Conservation (phyloP, 192 early-diverging fungal genomes). For the Mortierella hygrophila region DNA sequence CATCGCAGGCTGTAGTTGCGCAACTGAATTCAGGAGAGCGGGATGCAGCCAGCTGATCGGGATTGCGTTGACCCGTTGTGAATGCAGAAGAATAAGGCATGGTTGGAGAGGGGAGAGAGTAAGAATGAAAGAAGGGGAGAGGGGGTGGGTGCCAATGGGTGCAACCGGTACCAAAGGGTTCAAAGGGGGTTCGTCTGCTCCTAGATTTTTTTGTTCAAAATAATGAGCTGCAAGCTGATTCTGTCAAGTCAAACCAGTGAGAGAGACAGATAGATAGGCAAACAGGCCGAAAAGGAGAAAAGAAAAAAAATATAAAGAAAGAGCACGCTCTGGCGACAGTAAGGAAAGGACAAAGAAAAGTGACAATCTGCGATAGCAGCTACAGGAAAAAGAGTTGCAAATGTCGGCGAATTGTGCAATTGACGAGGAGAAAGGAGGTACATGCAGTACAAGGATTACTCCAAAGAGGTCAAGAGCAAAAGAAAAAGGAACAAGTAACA, state of each 20-base stretch:
- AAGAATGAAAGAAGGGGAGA: background rate
- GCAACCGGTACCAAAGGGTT: background rate
- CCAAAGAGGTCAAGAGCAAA: too few species aligned
- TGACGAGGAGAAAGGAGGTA: background rate
- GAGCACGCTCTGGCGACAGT: background rate
- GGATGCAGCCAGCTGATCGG: background rate
- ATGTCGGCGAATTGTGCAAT: background rate
- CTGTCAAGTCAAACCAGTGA: background rate
- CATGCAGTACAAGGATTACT: background rate
- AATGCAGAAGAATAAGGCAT: constrained; percentile 16
- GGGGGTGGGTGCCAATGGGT: background rate
- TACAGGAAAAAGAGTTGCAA: background rate
- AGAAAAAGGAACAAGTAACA: background rate
- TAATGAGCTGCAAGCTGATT: background rate
- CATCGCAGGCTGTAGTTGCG: constrained; percentile 5
- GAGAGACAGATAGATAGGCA: background rate
- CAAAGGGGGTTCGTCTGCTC: background rate
- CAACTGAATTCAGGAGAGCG: background rate
- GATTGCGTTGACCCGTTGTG: background rate
- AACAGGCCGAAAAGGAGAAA: background rate
- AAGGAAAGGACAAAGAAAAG: background rate
- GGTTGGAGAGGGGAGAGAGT: background rate
- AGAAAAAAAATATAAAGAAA: background rate
- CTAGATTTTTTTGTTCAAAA: background rate
- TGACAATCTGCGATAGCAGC: background rate